A percentile compares a stretch with the other conserved stretches of the same genome.
phyloP scores from a whole-genome alignment of 768 basidiomycete genomes.

The Calocybe gangraenosa region DNA sequence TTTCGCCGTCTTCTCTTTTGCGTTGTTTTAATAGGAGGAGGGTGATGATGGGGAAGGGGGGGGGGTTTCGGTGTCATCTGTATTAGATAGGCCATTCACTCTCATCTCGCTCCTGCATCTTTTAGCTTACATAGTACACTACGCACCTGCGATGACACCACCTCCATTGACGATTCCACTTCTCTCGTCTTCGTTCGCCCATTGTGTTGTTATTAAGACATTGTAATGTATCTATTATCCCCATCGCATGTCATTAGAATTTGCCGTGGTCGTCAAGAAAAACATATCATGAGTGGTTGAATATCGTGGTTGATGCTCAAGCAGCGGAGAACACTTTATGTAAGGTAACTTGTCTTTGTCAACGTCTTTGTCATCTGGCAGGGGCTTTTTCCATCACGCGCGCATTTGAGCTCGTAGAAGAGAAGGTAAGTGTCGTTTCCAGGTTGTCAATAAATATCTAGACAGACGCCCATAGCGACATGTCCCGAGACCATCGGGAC shows the following conservation, averaged over 20 bases:
- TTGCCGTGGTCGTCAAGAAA: too few species aligned
- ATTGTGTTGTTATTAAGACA: not conserved
- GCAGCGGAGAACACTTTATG: slow-evolving; percentile 26
- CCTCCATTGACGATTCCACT: too few species aligned
- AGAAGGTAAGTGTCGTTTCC: too few species aligned
- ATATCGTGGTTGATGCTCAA: slow-evolving; percentile 28
- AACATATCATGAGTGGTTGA: slow-evolving; percentile 1
- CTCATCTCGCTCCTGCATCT: not conserved
- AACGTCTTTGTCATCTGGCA: slow-evolving; percentile 36
- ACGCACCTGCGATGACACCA: not conserved
- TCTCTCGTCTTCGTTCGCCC: not conserved
- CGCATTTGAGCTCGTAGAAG: not conserved
- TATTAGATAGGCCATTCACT: slow-evolving; percentile 4
- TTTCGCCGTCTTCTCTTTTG: not conserved
- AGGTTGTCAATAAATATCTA: too few species aligned
- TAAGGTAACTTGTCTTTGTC: slow-evolving; percentile 31
- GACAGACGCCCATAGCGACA: too few species aligned
- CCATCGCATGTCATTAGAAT: slow-evolving; percentile 1
- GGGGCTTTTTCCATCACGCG: slow-evolving; percentile 1
- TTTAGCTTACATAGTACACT: not conserved
- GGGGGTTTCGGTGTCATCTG: not conserved
- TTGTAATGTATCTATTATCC: slow-evolving; percentile 7
- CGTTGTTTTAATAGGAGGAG: too few species aligned
- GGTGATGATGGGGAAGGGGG: too few species aligned
- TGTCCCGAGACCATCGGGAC: too few species aligned